Evolutionary conservation across 2,329 filamentous ascomycete genomes (phyloP).

Genomic region (Fusarium foetens): DNA sequence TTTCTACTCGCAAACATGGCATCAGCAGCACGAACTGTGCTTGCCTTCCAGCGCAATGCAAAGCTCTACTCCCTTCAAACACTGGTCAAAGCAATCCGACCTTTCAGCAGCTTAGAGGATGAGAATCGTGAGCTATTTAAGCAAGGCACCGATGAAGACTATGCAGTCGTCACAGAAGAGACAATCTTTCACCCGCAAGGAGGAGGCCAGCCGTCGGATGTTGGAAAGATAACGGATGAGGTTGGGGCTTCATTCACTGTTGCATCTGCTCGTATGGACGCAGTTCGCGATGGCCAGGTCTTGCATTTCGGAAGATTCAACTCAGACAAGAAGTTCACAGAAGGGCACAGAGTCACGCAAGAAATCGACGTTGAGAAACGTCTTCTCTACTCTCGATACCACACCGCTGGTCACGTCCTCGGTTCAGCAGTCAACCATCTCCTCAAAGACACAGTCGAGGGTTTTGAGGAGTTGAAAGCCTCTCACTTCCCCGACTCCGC

Average conservation of each 20-base stretch:
- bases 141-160: slow-evolving; percentile 59
- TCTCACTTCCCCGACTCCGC: slow-evolving; percentile 76
- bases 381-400: slow-evolving; percentile 71
- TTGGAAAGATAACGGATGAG: slow-evolving; percentile 62
- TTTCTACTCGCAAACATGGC: slow-evolving; percentile 21
- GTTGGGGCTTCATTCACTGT: slow-evolving; percentile 59
- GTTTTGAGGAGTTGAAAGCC: slow-evolving; percentile 75
- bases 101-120: slow-evolving; percentile 61
- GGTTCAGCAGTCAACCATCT: slow-evolving; percentile 73
- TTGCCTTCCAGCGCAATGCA: slow-evolving; percentile 58
- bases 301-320: slow-evolving; percentile 73
- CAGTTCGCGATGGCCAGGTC: slow-evolving; percentile 62
- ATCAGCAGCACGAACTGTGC: slow-evolving; percentile 35
- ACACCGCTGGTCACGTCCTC: slow-evolving; percentile 79
- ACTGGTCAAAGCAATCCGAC: slow-evolving; percentile 57
- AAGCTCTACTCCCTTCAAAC: slow-evolving; percentile 57
- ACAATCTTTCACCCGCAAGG: slow-evolving; percentile 84
- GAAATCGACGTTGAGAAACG: slow-evolving; percentile 69
- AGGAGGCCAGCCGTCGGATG: slow-evolving; percentile 77
- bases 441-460: slow-evolving; percentile 60
- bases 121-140: slow-evolving; percentile 68
- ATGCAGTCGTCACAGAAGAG: slow-evolving; percentile 68
- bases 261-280: slow-evolving; percentile 65
- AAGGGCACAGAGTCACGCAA: slow-evolving; percentile 62
- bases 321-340: slow-evolving; percentile 47